Evolutionary conservation across 2,329 filamentous ascomycete species (phyloP).

Genomic region (Clarireedia paspali): DNA sequence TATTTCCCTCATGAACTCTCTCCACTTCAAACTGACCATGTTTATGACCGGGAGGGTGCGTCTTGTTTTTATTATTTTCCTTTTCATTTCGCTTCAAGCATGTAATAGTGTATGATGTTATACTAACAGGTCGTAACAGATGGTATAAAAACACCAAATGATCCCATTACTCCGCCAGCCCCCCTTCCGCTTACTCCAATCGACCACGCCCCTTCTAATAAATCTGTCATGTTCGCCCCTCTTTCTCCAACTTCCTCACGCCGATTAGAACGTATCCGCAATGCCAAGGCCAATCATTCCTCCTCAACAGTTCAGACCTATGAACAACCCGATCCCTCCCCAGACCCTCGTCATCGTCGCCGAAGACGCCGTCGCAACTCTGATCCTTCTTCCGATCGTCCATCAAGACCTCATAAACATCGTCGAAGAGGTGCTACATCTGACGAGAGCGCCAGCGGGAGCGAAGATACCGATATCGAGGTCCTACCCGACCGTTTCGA

Average conservation of each 20-base stretch:
- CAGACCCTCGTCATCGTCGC: slow-evolving; percentile 10
- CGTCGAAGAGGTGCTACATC: slow-evolving; percentile 13
- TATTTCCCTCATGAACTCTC: slow-evolving; percentile 25
- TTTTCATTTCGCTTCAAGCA: neutral
- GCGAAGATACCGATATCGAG: slow-evolving; percentile 15
- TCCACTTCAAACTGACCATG: slow-evolving; percentile 19
- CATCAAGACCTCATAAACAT: slow-evolving; percentile 16
- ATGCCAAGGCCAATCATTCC: slow-evolving; percentile 1
- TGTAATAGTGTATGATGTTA: neutral
- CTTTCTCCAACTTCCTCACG: slow-evolving; percentile 26
- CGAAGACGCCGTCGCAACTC: slow-evolving; percentile 21
- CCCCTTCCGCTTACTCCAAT: neutral
- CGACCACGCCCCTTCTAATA: slow-evolving; percentile 10
- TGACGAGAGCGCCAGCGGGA: slow-evolving; percentile 7
- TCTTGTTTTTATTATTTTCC: slow-evolving; percentile 5
- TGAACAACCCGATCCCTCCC: slow-evolving; percentile 4
- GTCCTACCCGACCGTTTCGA: slow-evolving; percentile 27
- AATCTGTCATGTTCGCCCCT: slow-evolving; percentile 28
- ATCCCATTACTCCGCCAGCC: neutral
- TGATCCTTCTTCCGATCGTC: slow-evolving; percentile 26
- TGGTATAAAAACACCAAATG: slow-evolving; percentile 1
- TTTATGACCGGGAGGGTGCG: slow-evolving; percentile 17
- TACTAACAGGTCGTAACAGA: neutral
- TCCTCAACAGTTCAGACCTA: slow-evolving; percentile 4
- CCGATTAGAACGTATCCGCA: slow-evolving; percentile 5